Base-by-base conservation (phyloP, 2,329 filamentous ascomycete species). In the Escovopsis sp. region DNA sequence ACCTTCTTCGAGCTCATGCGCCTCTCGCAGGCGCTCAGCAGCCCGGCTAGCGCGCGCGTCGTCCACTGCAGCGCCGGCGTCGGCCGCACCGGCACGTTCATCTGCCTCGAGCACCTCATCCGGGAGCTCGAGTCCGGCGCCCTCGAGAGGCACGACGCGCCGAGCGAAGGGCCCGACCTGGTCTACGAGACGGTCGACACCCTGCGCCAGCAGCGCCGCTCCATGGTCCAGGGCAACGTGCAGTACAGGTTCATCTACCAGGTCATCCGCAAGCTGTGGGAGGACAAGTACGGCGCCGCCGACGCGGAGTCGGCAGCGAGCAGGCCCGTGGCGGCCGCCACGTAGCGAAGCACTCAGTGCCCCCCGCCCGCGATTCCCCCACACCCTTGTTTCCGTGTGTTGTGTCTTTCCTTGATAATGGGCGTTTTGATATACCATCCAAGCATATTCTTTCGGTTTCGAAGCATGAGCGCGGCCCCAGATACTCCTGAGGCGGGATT, bases 1-100 rank as follows among this genome's bases (percentile, higher is more conserved):
- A 77, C 75, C 46, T 77, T 89, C 55, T 70, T 86, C 43, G 70
- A 76, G 29, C 68, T 88, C 7, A 79, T 88, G 68, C 66, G 68
- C 8, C 67, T 86, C 2, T 84, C 81, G 2, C 69, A 72, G 16
- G 65, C 73, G 47, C 57, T 62, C 49, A 74, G 72, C 56, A 73
- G 72, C 31, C 62, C 65, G 1, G 63, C 64, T 7, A 64, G 67
- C 52, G 84, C 89, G 5, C 79, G 89, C 42, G 79, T 96, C 45
- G 74, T 87, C 10, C 83, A 88, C 60, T 88, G 84, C 65, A 94
- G 85, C 55, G 91, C 91, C 7, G 91, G 91, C 33, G 89, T 98
- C 12, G 91, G 91, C 11, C 78, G 91, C 42, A 94, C 84, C 7
- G 91, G 91, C 30, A 96, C 91, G 0, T 98, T 96, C 57, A 94